Evolutionary conservation across 2,329 filamentous ascomycete genomes (phyloP).

Genomic region (Cryoendolithus antarcticus): DNA sequence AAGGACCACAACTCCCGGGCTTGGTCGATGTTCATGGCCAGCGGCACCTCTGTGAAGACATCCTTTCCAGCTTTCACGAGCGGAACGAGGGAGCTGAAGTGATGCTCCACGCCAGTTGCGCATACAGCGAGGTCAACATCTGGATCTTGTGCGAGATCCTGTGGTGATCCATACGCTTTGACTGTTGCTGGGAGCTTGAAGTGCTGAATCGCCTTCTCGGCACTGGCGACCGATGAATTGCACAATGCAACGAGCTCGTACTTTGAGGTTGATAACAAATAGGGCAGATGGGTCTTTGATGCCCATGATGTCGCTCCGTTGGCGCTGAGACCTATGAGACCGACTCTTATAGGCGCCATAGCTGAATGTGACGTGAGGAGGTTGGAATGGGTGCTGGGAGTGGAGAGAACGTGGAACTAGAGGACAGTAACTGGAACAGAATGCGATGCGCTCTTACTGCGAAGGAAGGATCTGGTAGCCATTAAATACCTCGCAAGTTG

Average conservation of each 20-base stretch:
- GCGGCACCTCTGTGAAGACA: slow-evolving; percentile 40
- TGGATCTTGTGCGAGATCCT: slow-evolving; percentile 33
- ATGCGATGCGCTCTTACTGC: no score
- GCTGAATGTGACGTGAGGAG: not conserved
- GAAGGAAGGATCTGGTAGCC: no score
- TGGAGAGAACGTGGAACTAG: no score
- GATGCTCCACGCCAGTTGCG: slow-evolving; percentile 31
- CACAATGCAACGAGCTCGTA: slow-evolving; percentile 40
- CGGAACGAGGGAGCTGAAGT: slow-evolving; percentile 32
- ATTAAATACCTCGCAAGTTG: no score
- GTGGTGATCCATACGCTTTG: slow-evolving; percentile 32
- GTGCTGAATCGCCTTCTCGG: slow-evolving; percentile 31
- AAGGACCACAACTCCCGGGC: slow-evolving; percentile 32
- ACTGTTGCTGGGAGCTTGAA: slow-evolving; percentile 23
- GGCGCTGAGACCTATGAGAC: slow-evolving; percentile 47
- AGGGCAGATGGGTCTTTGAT: slow-evolving; percentile 44
- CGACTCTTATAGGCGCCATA: slow-evolving; percentile 43
- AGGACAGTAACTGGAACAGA: no score
- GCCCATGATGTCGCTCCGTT: slow-evolving; percentile 40
- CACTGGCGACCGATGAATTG: slow-evolving; percentile 35
- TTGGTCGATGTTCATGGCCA: slow-evolving; percentile 29
- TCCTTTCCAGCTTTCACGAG: slow-evolving; percentile 34
- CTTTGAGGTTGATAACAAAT: slow-evolving; percentile 37
- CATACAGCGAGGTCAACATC: slow-evolving; percentile 38
- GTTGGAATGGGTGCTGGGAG: no score